Percentiles rank a stretch among this genome's conserved stretches.
Evolutionary conservation across 345 rosid genomes (phyloP).

Genomic region (Pistacia vera): DNA sequence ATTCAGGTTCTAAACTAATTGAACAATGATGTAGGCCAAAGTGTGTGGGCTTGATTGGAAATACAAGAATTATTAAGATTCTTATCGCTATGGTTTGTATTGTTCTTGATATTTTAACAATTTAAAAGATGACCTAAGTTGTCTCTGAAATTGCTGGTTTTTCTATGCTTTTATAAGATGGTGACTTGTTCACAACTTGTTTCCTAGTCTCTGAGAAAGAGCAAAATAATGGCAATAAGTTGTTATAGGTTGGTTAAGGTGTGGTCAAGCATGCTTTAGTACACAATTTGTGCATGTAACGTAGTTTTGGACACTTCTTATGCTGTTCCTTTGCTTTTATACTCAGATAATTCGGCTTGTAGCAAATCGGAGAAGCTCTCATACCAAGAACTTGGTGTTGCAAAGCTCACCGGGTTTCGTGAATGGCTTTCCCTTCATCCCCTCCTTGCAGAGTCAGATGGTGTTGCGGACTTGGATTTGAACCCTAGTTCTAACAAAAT

Average conservation of each 20-base stretch:
- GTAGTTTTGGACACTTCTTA: conserved; percentile 12
- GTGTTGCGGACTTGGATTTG: conserved; percentile 39
- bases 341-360: conserved; percentile 43
- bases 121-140: not conserved
- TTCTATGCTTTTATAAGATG: not conserved
- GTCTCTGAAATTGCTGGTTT: conserved; percentile 5
- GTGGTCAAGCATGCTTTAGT: conserved; percentile 3
- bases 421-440: conserved; percentile 93
- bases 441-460: conserved; percentile 52
- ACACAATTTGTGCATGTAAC: conserved; percentile 1
- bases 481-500: conserved; percentile 58
- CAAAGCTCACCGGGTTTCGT: conserved; percentile 79
- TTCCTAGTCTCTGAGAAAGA: not conserved
- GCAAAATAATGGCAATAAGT: not conserved
- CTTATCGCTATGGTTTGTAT: conserved; percentile 1
- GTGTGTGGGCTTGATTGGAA: not conserved
- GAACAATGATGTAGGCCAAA: not conserved
- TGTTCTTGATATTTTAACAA: not conserved
- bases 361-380: conserved; percentile 51
- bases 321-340: conserved; percentile 12
- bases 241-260: not conserved
- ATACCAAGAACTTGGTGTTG: conserved; percentile 87
- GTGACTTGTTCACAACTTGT: conserved; percentile 1
- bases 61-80: not conserved
- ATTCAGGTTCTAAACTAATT: not conserved